phyloP scores from a whole-genome alignment of 164 flowering plant genomes.

The Cinnamomum chago region DNA sequence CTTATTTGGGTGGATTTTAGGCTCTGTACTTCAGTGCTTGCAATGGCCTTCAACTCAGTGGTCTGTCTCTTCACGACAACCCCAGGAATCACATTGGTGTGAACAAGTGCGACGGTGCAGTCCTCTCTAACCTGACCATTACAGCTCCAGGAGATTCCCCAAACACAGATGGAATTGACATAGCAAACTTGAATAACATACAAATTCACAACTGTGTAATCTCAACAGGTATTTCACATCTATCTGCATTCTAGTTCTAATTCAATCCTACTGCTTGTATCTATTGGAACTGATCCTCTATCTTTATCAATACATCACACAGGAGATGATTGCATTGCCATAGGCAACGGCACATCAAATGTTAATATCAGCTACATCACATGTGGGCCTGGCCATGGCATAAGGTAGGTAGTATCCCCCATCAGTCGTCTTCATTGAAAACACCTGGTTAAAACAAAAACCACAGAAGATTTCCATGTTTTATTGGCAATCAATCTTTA shows the following conservation, averaged over 20 bases:
- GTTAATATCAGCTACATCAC: constrained; percentile 4
- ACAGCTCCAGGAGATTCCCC: constrained; percentile 45
- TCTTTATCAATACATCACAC: not conserved
- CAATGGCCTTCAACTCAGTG: constrained; percentile 3
- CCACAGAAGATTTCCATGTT: too few species aligned
- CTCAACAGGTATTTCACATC: not conserved
- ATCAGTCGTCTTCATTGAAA: not conserved
- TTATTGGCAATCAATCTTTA: too few species aligned
- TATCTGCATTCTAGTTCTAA: not conserved
- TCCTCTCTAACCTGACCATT: constrained; percentile 17
- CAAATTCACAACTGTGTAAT: not conserved
- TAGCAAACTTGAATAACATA: constrained; percentile 16
- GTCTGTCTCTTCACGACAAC: not conserved
- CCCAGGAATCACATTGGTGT: not conserved
- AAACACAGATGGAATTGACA: constrained; percentile 38
- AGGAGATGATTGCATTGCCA: constrained; percentile 12
- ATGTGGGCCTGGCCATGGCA: constrained; percentile 13
- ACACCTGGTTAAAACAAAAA: too few species aligned
- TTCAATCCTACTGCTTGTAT: not conserved
- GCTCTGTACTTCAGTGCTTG: not conserved
- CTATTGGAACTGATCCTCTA: too few species aligned
- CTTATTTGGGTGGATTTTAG: not conserved
- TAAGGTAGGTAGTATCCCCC: constrained; percentile 5
- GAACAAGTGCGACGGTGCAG: constrained; percentile 13
- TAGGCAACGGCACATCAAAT: not conserved